Evolutionary conservation across 257 asterid genomes (phyloP), one percentile per base, ranked within the genome.

Genomic region (Paulownia fortunei): DNA sequence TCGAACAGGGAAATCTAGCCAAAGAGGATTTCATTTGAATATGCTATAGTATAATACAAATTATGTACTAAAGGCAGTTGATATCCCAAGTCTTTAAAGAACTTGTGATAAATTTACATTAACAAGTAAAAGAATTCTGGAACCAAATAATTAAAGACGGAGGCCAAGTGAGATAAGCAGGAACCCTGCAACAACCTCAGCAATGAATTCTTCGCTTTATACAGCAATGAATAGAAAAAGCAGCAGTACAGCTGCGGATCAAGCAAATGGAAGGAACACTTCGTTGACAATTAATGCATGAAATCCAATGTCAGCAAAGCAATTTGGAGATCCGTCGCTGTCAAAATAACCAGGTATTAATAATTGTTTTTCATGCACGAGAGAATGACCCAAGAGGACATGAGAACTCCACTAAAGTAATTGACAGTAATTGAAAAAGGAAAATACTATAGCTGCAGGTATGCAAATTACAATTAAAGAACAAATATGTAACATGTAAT

Each of bases 121-220:
- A 26, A 76, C 58, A 76, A 18, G 49, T 42, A 32, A 74, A 74
- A 49, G 56, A 65, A 65, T 76, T 30, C 36, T 18, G n/a, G 46
- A 39, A 36, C 37, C 16, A 8, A 52, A 0, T 0, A 11, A 56
- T 8, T 18, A 23, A 27, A 46, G 58, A 42, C 21, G 0, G 21
- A 41, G 56, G 44, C 8, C 62, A 24, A 32, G 21, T 44, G 37
- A 3, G 47, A 37, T 36, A 36, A 42, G 58, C 46, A 13, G 39
- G 56, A 39, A 27, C 56, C 36, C 15, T 54, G 18, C 8, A 15
- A 36, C 42, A 42, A 30, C 39, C 41, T 47, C 72, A 46, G 26
- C 56, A 15, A 37, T 54, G 39, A 62, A 3, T 16, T 27, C 61
- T 36, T 46, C 55, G 2, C 21, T 18, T 42, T 13, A 23, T 18